Evolutionary conservation across 2,329 filamentous ascomycete genomes (phyloP), one percentile per base, ranked within the genome.

Genomic region (Byssothecium circinans): DNA sequence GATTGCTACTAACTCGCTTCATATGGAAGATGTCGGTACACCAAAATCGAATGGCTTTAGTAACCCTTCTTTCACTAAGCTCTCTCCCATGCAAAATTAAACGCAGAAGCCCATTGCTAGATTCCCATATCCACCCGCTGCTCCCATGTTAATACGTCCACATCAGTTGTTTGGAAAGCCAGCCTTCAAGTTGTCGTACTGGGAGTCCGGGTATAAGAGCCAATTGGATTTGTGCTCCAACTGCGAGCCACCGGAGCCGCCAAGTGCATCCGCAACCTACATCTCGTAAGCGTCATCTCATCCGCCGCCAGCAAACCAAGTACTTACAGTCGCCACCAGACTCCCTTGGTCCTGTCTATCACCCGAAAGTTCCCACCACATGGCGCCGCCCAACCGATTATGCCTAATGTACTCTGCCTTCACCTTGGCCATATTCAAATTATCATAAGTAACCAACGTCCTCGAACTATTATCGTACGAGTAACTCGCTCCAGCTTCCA

Each of bases 281-380:
- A 25, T 25, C n/a, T 25, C 2, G 20, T 2, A 14, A n/a, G 2
- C 4, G 20, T 14, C 1, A 4, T 5, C 22, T 14, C 6, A 32
- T 8, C 8, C 29, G 14, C 14, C 12, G 14, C 4, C 6, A 10
- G 23, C 6, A 25, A 32, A 14, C 6, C 6, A 32, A 5, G 29
- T 36, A 62, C 67, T 54, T 51, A 71, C 71, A 33, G 70, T 65
- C 25, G 61, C 60, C 42, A 78, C 90, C 64, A 96, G 67, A 20
- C 63, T 64, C 59, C 88, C 92, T 0, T 78, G 75, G 10, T 69
- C 70, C 0, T 83, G 84, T 2, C 84, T 85, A 68, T 96, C 92
- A 1, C 82, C 85, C 62, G 87, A 92, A 60, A 84, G 89, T 74
- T 96, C 91, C 89, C 89, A 95, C 90, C 90, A 97, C 91, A 97